Conservation (phyloP, 352 stramenopile genomes). For the Globisporangium camurandrum region DNA sequence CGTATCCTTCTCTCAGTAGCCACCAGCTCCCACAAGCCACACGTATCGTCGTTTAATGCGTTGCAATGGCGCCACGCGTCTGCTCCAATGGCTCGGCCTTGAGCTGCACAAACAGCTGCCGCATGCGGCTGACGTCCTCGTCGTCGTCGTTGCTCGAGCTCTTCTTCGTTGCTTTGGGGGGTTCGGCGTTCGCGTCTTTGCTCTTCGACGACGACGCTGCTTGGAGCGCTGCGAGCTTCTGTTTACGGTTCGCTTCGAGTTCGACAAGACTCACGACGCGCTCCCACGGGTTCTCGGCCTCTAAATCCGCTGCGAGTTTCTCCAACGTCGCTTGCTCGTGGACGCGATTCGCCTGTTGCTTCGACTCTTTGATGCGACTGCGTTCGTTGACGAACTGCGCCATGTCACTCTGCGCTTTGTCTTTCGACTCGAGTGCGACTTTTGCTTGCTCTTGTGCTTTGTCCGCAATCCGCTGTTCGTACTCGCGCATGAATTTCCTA, state of each 20-base stretch:
- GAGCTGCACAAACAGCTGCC: conserved; percentile 90
- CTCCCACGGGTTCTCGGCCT: conserved; percentile 94
- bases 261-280: conserved; percentile 92
- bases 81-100: conserved; percentile 89
- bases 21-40: too few relatives aligned
- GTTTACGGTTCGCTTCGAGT: conserved; percentile 71
- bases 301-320: conserved; percentile 90
- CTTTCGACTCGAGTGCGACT: conserved; percentile 60
- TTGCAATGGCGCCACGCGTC: conserved; percentile 47
- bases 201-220: too few relatives aligned
- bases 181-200: conserved; percentile 36
- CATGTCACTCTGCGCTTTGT: conserved; percentile 59
- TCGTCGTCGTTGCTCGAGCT: conserved; percentile 62
- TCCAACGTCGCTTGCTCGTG: conserved; percentile 93
- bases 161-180: conserved; percentile 21
- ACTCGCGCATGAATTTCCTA: conserved; percentile 71
- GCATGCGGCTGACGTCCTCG: conserved; percentile 89
- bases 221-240: conserved; percentile 59
- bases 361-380: conserved; percentile 81
- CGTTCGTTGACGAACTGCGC: conserved; percentile 81
- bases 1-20: too few relatives aligned
- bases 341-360: conserved; percentile 89
- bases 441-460: conserved; percentile 71
- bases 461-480: conserved; percentile 53
- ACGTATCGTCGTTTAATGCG: conserved; percentile 23